These are phyloP conservation scores for Heterobasidion occidentale DNA, from an alignment of 1,284 basidiomycete genomes.

Conservation along the genomic window DNA sequence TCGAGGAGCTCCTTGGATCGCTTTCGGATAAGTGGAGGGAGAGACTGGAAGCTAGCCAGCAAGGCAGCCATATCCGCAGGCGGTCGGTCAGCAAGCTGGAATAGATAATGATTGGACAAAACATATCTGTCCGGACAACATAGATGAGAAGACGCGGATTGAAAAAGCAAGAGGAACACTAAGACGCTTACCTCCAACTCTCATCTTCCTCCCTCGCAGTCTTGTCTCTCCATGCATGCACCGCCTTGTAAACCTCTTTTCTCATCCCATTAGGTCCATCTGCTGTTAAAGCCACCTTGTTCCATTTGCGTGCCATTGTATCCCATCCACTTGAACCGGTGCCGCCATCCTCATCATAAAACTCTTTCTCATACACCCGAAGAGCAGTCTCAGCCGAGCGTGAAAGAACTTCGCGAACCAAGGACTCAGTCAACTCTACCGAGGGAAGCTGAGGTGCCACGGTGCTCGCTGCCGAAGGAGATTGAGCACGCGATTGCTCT, in stretches of 20 bases:
- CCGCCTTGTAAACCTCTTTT: slow-evolving; percentile 13
- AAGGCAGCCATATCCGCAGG: slow-evolving; percentile 54
- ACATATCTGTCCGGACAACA: slow-evolving; percentile 43
- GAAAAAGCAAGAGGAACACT: neutral
- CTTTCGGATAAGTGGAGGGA: slow-evolving; percentile 52
- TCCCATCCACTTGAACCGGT: slow-evolving; percentile 70
- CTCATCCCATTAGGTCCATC: slow-evolving; percentile 6
- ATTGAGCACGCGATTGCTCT: slow-evolving; percentile 23
- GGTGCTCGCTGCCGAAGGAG: slow-evolving; percentile 14
- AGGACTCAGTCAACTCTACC: slow-evolving; percentile 15
- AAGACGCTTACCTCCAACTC: slow-evolving; percentile 54
- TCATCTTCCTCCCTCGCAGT: slow-evolving; percentile 86
- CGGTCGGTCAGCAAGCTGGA: slow-evolving; percentile 59
- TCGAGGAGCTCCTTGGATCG: slow-evolving; percentile 56
- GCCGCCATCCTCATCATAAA: slow-evolving; percentile 63
- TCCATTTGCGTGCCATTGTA: slow-evolving; percentile 71
- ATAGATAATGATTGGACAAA: slow-evolving; percentile 65
- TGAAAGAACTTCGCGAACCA: slow-evolving; percentile 51
- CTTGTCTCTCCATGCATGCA: slow-evolving; percentile 84
- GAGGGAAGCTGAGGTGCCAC: neutral
- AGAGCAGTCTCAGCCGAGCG: slow-evolving; percentile 72
- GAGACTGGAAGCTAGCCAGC: slow-evolving; percentile 44
- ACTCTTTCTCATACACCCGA: slow-evolving; percentile 56
- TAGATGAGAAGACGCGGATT: slow-evolving; percentile 3
- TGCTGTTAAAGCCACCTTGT: slow-evolving; percentile 48